phyloP scores from a whole-genome alignment of 352 stramenopile genomes.

The Thraustotheca clavata region DNA sequence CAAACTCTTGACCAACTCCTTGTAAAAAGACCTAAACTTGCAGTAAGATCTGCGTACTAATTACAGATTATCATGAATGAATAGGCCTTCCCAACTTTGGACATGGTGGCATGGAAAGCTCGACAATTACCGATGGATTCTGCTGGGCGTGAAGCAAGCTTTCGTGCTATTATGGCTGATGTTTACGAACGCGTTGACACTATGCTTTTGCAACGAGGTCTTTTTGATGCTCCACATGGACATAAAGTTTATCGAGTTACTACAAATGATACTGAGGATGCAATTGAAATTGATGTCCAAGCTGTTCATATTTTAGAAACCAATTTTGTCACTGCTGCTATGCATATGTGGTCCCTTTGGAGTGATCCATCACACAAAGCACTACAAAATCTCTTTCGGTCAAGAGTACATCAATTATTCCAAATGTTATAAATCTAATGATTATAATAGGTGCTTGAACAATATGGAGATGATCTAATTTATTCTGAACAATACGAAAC shows the following conservation, averaged over 20 bases:
- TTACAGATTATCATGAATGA: background rate
- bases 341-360: background rate
- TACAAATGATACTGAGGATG: background rate
- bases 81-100: background rate
- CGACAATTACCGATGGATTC: background rate
- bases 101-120: slow-evolving; percentile 2
- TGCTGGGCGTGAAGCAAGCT: background rate
- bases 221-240: background rate
- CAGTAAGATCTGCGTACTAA: background rate
- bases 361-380: background rate
- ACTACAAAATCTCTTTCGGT: background rate
- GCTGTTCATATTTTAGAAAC: background rate
- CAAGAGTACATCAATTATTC: background rate
- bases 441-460: background rate
- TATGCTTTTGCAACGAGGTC: slow-evolving; percentile 5
- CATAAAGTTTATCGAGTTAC: background rate
- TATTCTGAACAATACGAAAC: background rate
- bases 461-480: background rate
- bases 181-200: slow-evolving; percentile 16
- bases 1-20: background rate
- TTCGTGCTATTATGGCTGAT: background rate
- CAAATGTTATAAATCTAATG: background rate
- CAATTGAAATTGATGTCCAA: background rate
- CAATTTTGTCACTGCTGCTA: background rate
- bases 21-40: background rate